These are phyloP conservation scores for Cryomyces minteri DNA, from an alignment of 495 filamentous ascomycete genomes.

Conservation along the genomic window DNA sequence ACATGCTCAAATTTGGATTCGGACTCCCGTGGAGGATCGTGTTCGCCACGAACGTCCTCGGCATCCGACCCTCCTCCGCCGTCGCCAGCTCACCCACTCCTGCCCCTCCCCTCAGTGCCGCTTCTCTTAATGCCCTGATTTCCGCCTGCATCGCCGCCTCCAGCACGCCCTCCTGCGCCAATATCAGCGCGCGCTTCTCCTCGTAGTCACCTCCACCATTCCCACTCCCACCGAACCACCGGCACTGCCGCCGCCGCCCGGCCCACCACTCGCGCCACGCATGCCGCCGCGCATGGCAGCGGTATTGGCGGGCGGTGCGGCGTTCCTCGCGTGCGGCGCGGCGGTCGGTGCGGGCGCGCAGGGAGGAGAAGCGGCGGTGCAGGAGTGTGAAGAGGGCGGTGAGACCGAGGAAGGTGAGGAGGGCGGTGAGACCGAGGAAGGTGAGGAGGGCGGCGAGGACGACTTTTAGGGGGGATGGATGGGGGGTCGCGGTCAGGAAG, in stretches of 20 bases:
- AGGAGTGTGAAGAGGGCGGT: constrained; percentile 5
- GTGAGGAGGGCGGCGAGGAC: constrained; percentile 6
- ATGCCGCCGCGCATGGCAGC: constrained; percentile 14
- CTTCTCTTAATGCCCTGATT: constrained; percentile 17
- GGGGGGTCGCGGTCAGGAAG: background rate
- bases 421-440: constrained; percentile 7
- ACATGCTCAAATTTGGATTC: background rate
- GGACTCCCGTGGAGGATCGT: background rate
- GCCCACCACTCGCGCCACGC: constrained; percentile 15
- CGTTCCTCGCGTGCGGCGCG: constrained; percentile 19
- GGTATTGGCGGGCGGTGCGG: constrained; percentile 15
- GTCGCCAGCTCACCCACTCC: constrained; percentile 12
- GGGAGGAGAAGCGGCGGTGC: constrained; percentile 10
- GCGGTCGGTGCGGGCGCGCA: constrained; percentile 15
- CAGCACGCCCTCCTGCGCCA: constrained; percentile 19
- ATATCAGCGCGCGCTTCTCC: constrained; percentile 22
- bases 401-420: constrained; percentile 8
- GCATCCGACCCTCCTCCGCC: constrained; percentile 10
- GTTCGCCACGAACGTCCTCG: background rate
- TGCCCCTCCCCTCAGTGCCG: constrained; percentile 17
- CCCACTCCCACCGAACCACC: too few relatives aligned
- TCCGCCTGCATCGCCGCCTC: constrained; percentile 25
- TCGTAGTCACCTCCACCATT: constrained; percentile 18
- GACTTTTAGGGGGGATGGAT: constrained; percentile 3
- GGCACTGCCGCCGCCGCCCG: constrained; percentile 5